Evolutionary conservation across 257 asterid species (phyloP), one percentile per base, ranked within the genome.

Genomic region (Thymus quinquecostatus): DNA sequence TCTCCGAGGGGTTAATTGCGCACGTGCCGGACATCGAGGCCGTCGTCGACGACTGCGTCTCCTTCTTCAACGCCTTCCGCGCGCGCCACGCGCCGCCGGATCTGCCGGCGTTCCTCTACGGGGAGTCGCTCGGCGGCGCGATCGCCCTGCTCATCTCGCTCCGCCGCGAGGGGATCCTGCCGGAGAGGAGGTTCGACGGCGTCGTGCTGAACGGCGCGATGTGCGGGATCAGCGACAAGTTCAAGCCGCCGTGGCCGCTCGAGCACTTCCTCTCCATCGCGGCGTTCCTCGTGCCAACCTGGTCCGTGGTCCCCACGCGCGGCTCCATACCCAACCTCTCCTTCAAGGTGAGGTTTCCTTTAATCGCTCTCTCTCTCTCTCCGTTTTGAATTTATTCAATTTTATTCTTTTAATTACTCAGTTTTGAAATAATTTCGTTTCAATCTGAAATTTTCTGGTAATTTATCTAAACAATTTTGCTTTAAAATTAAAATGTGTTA

Each of bases 171-270:
- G 87, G 85, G 13, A 66, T 79, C 14, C 82, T 75, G 66, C 84
- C 96, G 64, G 86, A 60, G 38, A 83, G 71, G 72, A 80, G 50
- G 55, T 94, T 82, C 69, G 89, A 88, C 77, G 99, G 97, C 62
- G 87, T 88, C 60, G 96, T 94, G 9, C 59, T 94, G 86, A 94
- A 92, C 59, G 99, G 96, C 27, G 97, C 97, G 53, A 94, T 94
- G 99, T 94, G 92, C 60, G 98, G 98, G 64, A 89, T 94, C 6
- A 94, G 98, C 64, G 90, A 83, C 29, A 92, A 92, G 90, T 82
- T 89, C 66, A 94, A 92, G 85, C 98, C 99, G 8, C 90, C 96
- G 68, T 95, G 99, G 99, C 99, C 99, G 44, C 43, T 95, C 86
- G 99, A 95, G 79, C 90, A 94, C 80, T 86, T 94, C 45, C 92